Conservation (phyloP, 78 protist genomes). For the Polysphondylium violaceum region DNA sequence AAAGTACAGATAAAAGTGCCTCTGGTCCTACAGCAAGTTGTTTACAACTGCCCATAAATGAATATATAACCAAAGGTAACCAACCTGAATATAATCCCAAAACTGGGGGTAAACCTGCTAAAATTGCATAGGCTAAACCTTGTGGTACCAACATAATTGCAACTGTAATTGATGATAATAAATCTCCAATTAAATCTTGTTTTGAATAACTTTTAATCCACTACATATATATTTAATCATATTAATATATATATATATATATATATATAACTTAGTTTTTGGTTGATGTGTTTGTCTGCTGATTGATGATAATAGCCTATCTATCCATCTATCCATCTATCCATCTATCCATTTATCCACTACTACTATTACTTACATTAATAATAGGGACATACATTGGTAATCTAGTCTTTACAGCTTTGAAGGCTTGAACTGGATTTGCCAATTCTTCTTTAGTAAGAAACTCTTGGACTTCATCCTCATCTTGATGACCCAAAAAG, state of each 20-base stretch:
- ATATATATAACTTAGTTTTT: not conserved
- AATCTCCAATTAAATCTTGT: constrained; percentile 80
- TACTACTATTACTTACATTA: constrained; percentile 14
- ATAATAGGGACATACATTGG: constrained; percentile 64
- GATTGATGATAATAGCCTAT: too few relatives aligned
- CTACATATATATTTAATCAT: not conserved
- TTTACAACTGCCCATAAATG: constrained; percentile 88
- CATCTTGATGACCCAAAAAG: constrained; percentile 9
- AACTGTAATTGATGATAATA: constrained; percentile 84
- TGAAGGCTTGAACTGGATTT: constrained; percentile 41
- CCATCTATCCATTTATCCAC: not conserved
- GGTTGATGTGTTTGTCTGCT: too few relatives aligned
- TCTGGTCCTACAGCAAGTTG: constrained; percentile 84
- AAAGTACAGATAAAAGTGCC: constrained; percentile 72
- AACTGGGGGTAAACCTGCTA: constrained; percentile 86
- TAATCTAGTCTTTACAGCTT: constrained; percentile 35
- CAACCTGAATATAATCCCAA: constrained; percentile 89
- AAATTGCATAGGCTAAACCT: constrained; percentile 86
- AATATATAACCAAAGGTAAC: constrained; percentile 88
- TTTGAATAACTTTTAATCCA: constrained; percentile 65
- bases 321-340: not conserved
- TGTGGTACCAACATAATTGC: constrained; percentile 87
- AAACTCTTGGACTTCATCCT: constrained; percentile 21
- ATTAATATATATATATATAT: not conserved
- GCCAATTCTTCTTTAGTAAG: constrained; percentile 52